Evolutionary conservation across 768 basidiomycete genomes (phyloP), one percentile per base, ranked within the genome.

Genomic region (Thelephora aurantiotincta): DNA sequence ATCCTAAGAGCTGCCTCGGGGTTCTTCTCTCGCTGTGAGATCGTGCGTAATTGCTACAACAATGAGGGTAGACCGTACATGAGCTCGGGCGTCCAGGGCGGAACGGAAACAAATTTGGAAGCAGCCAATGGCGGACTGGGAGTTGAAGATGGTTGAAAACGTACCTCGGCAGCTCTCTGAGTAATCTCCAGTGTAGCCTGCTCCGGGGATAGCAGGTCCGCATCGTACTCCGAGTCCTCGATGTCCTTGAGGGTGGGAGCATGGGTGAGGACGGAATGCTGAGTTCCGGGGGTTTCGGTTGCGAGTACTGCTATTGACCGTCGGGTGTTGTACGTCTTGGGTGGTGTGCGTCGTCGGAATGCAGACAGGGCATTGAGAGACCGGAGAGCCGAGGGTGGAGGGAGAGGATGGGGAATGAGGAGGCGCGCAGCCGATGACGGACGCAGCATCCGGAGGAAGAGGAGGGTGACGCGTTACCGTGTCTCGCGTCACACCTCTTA

Each of bases 101-200:
- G 22, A 14, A 5, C 38, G 37, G 37, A 38, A 3, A 14, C 16
- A 22, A 41, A 9, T 41, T 13, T 30, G 37, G 13, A 30, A 33
- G 33, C 33, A 35, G 4, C 14, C 11, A 35, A 30, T 22, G 45
- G 7, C 14, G 26, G 26, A 30, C 9, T 9, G 26, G 26, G 9
- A 30, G 9, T 30, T 30, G 26, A 30, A 30, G 26, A 30, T 30
- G 9, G 26, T 45, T 43, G 37, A 43, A 11, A 16, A 14, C 14
- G 14, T 54, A 85, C 85, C 68, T 87, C 78, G 2, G 84, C 85
- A 33, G 85, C 85, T 13, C 83, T 69, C 53, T 83, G 76, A 2
- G 86, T 85, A 41, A 89, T 69, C 19, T 68, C 63, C 7, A 88
- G 59, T 26, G 65, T 65, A 2, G 80, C 72, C 44, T 79, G 63